Evolutionary conservation across 108 stramenopile genomes (phyloP), one percentile per base, ranked within the genome.

Genomic region (Schizochytrium sp.): DNA sequence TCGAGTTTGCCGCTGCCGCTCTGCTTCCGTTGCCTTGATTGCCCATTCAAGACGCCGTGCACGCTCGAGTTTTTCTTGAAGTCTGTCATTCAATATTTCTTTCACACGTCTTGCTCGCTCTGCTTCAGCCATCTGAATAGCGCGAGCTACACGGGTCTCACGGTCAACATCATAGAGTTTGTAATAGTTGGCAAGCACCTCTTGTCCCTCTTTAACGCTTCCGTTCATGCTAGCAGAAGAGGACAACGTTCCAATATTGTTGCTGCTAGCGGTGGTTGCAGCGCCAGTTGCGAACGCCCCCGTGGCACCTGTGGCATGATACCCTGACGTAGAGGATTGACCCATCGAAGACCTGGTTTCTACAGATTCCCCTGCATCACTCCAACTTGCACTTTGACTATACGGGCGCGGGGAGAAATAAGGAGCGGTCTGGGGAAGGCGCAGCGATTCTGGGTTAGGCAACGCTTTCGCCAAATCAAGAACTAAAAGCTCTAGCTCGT

Each of bases 31-130:
- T 47, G 76, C 76, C 28, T 83, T 83, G 53, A 83, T 55, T 15
- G 76, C 76, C 76, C 76, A 83, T 53, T 83, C 76, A 40, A 83
- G 47, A 10, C 76, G 47, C 53, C 76, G 76, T 38, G 76, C 76
- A 10, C 76, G 76, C 28, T 83, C 76, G 8, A 83, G 53, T 0
- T 28, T 10, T 28, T 83, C 76, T 28, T 83, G 76, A 40, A 55
- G 55, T 10, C 15, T 5, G 47, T 83, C 76, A 28, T 55, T 83
- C 15, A 55, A 1, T 13, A 47, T 47, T 28, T 83, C 76, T 40
- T 49, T n/a, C 50, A 83, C 1, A n/a, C 76, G 76, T 10, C 76
- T 47, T 5, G 76, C 76, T 47, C 76, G 76, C 76, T 83, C 76
- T 10, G 76, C 53, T 28, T 83, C 76, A 55, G 76, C 76, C 76